These are phyloP conservation scores for Kodamaea fungicola DNA, from an alignment of 1,139 yeast genomes.

Conservation along the genomic window DNA sequence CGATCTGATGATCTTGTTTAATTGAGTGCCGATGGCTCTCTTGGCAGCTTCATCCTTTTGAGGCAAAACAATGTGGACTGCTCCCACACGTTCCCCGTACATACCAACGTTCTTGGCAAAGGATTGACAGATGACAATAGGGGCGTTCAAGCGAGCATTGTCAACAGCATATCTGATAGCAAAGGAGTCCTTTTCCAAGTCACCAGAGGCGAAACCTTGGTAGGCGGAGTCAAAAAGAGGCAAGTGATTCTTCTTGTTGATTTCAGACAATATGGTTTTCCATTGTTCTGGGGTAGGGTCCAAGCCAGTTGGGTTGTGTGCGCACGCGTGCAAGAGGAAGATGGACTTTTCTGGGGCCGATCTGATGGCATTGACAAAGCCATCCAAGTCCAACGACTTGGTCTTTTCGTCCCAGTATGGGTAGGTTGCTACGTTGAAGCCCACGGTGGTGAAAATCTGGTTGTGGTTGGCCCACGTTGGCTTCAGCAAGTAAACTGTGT, in stretches of 20 bases:
- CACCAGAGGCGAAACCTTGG: conserved; percentile 81
- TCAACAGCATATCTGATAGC: conserved; percentile 82
- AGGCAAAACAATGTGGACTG: conserved; percentile 69
- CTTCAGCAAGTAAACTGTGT: conserved; percentile 67
- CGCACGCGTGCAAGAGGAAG: conserved; percentile 53
- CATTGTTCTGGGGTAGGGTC: conserved; percentile 47
- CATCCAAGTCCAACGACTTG: conserved; percentile 64
- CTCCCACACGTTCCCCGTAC: conserved; percentile 98
- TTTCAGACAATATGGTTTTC: conserved; percentile 41
- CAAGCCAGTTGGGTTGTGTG: conserved; percentile 51
- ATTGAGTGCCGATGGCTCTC: conserved; percentile 66
- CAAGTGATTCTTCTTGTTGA: conserved; percentile 41
- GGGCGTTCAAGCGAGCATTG: conserved; percentile 36
- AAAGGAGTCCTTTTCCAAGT: conserved; percentile 77
- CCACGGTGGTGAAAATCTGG: conserved; percentile 68
- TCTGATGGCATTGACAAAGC: conserved; percentile 63
- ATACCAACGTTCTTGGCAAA: conserved; percentile 96
- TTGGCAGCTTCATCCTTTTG: conserved; percentile 35
- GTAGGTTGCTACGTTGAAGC: conserved; percentile 54
- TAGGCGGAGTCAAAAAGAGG: conserved; percentile 47
- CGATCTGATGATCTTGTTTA: conserved; percentile 74
- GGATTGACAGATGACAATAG: conserved; percentile 83
- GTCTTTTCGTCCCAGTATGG: conserved; percentile 72
- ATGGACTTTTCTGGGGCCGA: conserved; percentile 75
- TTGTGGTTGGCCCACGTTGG: conserved; percentile 98